Conservation (phyloP, 768 basidiomycete species). For the Boletus huronensis region DNA sequence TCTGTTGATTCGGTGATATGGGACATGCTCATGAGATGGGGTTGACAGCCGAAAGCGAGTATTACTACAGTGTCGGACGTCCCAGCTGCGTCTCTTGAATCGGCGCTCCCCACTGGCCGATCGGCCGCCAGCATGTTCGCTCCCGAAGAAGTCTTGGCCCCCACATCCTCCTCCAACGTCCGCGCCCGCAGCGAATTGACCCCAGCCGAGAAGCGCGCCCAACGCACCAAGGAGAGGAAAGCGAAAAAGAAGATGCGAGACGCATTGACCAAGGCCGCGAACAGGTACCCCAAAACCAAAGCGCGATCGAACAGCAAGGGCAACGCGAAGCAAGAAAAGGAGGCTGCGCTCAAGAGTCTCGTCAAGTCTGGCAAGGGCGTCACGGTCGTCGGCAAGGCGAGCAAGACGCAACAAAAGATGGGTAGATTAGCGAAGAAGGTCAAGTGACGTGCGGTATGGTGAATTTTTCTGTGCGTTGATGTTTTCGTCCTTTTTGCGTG, state of each 20-base stretch:
- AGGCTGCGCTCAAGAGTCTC: slow-evolving; percentile 73
- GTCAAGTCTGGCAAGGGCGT: slow-evolving; percentile 85
- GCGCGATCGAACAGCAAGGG: slow-evolving; percentile 37
- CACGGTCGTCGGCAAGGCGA: slow-evolving; percentile 78
- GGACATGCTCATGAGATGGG: background rate
- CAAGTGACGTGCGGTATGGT: slow-evolving; percentile 16
- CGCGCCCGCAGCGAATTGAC: slow-evolving; percentile 79
- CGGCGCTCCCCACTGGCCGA: slow-evolving; percentile 81
- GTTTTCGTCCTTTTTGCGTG: background rate
- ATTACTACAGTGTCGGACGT: slow-evolving; percentile 85
- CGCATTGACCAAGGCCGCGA: slow-evolving; percentile 57
- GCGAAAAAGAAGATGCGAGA: slow-evolving; percentile 65
- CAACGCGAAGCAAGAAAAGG: slow-evolving; percentile 75
- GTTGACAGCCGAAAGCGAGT: slow-evolving; percentile 72
- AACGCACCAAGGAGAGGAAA: slow-evolving; percentile 68
- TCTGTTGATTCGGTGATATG: background rate
- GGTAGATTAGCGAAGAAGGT: slow-evolving; percentile 14
- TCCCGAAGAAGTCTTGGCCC: slow-evolving; percentile 86
- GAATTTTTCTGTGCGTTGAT: slow-evolving; percentile 1
- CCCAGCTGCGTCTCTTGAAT: slow-evolving; percentile 80
- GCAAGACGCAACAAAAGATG: slow-evolving; percentile 34
- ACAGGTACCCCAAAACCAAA: slow-evolving; percentile 50
- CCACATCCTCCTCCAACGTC: slow-evolving; percentile 45
- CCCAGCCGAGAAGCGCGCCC: slow-evolving; percentile 73
- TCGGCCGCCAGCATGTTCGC: slow-evolving; percentile 79